Evolutionary conservation across 2,329 filamentous ascomycete genomes (phyloP).

Genomic region (Ustulina deusta): DNA sequence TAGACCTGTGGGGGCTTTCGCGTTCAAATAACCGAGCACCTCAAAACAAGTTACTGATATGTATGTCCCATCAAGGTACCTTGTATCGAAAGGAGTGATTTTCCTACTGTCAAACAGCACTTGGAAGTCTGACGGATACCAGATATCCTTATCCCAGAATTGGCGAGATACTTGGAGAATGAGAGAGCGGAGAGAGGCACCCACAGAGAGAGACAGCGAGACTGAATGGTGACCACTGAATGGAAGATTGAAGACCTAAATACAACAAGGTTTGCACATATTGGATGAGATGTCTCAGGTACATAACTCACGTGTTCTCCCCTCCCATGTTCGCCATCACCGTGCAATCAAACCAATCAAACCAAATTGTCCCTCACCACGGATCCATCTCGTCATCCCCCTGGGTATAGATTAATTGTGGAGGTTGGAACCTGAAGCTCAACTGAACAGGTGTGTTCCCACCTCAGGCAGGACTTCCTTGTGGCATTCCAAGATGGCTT

Average conservation of each 20-base stretch:
- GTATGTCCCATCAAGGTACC: not conserved
- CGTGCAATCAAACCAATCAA: conserved; percentile 20
- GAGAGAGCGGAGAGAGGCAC: not conserved
- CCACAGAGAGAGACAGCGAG: not conserved
- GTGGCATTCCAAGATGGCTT: not conserved
- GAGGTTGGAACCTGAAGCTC: conserved; percentile 8
- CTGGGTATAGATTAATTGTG: conserved; percentile 10
- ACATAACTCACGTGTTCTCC: not conserved
- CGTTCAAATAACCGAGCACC: too few relatives aligned
- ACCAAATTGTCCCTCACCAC: conserved; percentile 3
- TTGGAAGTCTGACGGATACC: not conserved
- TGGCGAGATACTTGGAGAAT: not conserved
- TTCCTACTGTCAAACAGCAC: not conserved
- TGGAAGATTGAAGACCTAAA: not conserved
- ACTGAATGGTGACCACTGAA: not conserved
- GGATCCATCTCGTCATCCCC: not conserved
- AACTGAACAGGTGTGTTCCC: not conserved
- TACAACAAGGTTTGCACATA: not conserved
- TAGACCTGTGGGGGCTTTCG: not conserved
- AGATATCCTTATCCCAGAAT: too few relatives aligned
- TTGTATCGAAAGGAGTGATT: not conserved
- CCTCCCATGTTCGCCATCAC: not conserved
- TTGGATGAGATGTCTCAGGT: not conserved
- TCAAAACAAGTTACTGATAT: not conserved
- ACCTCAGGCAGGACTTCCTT: not conserved